Base-by-base conservation (phyloP, 2,329 filamentous ascomycete genomes). In the Metarhizium rileyi region DNA sequence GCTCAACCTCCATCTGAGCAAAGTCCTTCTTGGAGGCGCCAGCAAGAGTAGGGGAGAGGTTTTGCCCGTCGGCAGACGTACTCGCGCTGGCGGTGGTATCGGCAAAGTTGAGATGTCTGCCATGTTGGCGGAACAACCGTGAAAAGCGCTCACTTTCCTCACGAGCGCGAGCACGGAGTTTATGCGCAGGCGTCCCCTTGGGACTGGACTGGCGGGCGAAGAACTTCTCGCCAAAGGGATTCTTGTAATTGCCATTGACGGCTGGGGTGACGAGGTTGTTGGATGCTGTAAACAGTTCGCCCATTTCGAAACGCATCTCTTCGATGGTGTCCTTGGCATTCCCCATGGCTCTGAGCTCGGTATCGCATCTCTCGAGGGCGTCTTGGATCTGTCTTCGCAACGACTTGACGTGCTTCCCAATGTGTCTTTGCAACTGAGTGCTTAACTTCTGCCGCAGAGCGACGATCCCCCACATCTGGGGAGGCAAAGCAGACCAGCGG, bases 161-260 rank as follows among this genome's bases (percentile, higher is more conserved):
- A 4, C 72, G 67, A 6, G 73, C 72, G 2, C 74, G 70, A 3
- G 74, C 74, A 6, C 74, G 70, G 6, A 77, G 65, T 55, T 76
- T 75, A 50, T 76, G 73, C 0, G 73, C 68, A 0, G 74, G 74
- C 0, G 74, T 77, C 23, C 73, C 74, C 51, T 71, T 70, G 12
- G 73, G 70, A 41, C 67, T 71, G 3, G 72, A 73, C 10, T 73
- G 72, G 8, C 72, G 65, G 6, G 73, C 67, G 57, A 77, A 77
- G 63, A 77, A 77, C 48, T 65, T 67, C 56, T 74, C 73, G 50
- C 71, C 71, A 16, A 74, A 72, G 0, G 74, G 74, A 52, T 76
- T 76, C 65, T 77, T 77, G 68, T 77, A 77, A 63, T 74, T 75
- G 46, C 74, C 74, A 48, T 76, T 73, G 25, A 76, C 71, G 36